Conservation (phyloP, 805 yeast species). For the Kodamaea hsintzibuensis region DNA sequence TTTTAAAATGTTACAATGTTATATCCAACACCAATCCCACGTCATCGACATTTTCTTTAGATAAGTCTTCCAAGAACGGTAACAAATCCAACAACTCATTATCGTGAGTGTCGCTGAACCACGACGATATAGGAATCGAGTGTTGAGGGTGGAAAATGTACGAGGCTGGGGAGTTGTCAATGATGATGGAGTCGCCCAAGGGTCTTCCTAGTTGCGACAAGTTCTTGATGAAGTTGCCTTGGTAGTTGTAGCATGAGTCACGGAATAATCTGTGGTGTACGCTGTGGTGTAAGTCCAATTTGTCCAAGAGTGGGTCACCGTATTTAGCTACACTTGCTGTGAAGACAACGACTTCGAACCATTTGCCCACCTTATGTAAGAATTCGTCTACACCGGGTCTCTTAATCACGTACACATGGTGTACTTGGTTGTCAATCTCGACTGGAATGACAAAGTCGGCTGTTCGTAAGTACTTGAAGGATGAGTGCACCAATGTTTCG, state of each 20-base stretch:
- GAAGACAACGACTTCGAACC: conserved; percentile 93
- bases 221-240: conserved; percentile 93
- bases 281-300: conserved; percentile 70
- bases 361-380: conserved; percentile 73
- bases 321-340: conserved; percentile 95
- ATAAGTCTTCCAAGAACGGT: conserved; percentile 85
- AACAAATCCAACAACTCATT: conserved; percentile 89
- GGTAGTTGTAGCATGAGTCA: conserved; percentile 90
- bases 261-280: conserved; percentile 92
- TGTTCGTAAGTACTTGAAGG: conserved; percentile 85
- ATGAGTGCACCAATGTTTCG: conserved; percentile 94
- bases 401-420: conserved; percentile 93
- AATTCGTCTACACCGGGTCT: conserved; percentile 98
- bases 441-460: conserved; percentile 98
- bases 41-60: conserved; percentile 72
- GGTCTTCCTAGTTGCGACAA: conserved; percentile 94
- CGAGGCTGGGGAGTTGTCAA: conserved; percentile 98
- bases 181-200: conserved; percentile 76
- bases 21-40: conserved; percentile 86
- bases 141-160: conserved; percentile 97
- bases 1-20: conserved; percentile 34
- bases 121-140: conserved; percentile 93
- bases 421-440: conserved; percentile 88
- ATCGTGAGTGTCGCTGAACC: conserved; percentile 98
- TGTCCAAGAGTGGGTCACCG: conserved; percentile 93